Percentiles rank a stretch among this genome's conserved stretches.
These are phyloP conservation scores for Psilocybe tampanensis DNA, from an alignment of 768 basidiomycete species.

Conservation along the genomic window DNA sequence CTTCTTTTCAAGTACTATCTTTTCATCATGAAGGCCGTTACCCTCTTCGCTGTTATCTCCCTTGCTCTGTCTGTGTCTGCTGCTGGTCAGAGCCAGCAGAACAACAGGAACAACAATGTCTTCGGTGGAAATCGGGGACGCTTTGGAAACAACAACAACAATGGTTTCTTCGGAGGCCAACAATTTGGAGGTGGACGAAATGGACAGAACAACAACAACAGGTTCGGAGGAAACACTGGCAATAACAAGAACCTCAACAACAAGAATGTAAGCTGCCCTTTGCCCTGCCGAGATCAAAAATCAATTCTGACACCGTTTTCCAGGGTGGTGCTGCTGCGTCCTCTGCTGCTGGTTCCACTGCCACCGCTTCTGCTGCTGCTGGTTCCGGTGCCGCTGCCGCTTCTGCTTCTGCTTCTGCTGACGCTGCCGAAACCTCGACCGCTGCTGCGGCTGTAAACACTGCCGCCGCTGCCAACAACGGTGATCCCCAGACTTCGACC, in stretches of 20 bases:
- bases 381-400: conserved; percentile 14
- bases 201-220: conserved; percentile 22
- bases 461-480: conserved; percentile 23
- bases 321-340: conserved; percentile 18
- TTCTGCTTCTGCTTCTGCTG: conserved; percentile 3
- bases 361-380: conserved; percentile 6
- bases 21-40: conserved; percentile 33
- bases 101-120: conserved; percentile 17
- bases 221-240: conserved; percentile 13
- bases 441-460: conserved; percentile 16
- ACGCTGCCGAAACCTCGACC: conserved; percentile 11
- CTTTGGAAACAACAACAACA: conserved; percentile 24
- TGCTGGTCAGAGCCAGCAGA: conserved; percentile 18
- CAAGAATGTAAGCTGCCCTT: background rate
- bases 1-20: conserved; percentile 20
- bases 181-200: conserved; percentile 20
- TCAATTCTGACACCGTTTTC: background rate
- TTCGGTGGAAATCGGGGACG: conserved; percentile 20
- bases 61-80: conserved; percentile 31
- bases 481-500: conserved; percentile 47
- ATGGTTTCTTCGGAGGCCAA: conserved; percentile 20
- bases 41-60: conserved; percentile 29
- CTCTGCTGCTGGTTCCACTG: conserved; percentile 3
- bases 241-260: conserved; percentile 11
- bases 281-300: background rate